A percentile compares a stretch with the other conserved stretches of the same genome.
Evolutionary conservation across 805 yeast genomes (phyloP).

Genomic region (Jamesozyma jinghongensis): DNA sequence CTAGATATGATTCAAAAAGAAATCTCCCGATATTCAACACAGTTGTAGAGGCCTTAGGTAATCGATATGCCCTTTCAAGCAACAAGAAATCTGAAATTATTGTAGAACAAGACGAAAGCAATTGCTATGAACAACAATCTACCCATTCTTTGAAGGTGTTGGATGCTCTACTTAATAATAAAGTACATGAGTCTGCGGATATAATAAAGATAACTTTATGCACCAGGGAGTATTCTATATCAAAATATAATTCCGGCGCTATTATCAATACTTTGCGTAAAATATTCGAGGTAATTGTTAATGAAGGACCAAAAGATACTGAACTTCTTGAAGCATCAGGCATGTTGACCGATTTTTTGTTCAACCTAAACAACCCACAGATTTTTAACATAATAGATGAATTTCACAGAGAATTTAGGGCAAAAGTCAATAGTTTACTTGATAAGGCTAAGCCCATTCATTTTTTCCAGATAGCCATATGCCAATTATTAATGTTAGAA

Average conservation of each 20-base stretch:
- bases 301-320: conserved; percentile 20
- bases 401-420: conserved; percentile 23
- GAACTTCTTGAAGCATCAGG: conserved; percentile 17
- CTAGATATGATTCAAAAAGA: conserved; percentile 6
- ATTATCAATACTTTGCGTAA: conserved; percentile 5
- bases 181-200: conserved; percentile 11
- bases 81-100: neutral
- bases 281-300: conserved; percentile 17
- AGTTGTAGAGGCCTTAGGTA: conserved; percentile 21
- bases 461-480: conserved; percentile 23
- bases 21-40: conserved; percentile 19
- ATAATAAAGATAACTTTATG: conserved; percentile 12
- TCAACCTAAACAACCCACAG: conserved; percentile 14
- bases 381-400: conserved; percentile 13
- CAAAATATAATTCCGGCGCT: conserved; percentile 11
- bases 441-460: conserved; percentile 27
- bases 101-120: neutral
- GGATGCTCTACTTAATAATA: conserved; percentile 11
- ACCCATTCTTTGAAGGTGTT: conserved; percentile 2
- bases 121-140: neutral
- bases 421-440: conserved; percentile 15
- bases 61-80: conserved; percentile 11
- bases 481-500: conserved; percentile 24
- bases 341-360: conserved; percentile 14
- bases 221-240: conserved; percentile 10